Evolutionary conservation across 306 rosid genomes (phyloP).

Genomic region (Citrullus colocynthis): DNA sequence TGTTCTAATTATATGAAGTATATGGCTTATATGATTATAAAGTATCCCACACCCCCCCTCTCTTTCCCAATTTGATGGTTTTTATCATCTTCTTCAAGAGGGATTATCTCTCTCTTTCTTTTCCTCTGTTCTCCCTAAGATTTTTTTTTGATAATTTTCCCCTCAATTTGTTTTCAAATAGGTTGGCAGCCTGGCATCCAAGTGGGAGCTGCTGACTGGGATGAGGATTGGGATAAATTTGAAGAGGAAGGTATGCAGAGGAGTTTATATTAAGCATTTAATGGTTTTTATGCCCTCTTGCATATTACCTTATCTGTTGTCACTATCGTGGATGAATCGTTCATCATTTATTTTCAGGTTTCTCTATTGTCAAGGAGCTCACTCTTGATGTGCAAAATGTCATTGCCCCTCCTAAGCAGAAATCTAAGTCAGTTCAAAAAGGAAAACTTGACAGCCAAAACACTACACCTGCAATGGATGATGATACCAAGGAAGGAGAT

Average conservation of each 20-base stretch:
- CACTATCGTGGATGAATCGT: constrained; percentile 10
- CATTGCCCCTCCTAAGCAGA: constrained; percentile 62
- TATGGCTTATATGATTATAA: not conserved
- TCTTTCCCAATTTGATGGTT: not conserved
- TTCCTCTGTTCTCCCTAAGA: not conserved
- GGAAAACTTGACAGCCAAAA: constrained; percentile 39
- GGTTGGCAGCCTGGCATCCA: constrained; percentile 97
- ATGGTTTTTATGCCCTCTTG: not conserved
- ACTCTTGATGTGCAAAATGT: constrained; percentile 74
- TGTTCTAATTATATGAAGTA: not conserved
- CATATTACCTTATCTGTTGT: not conserved
- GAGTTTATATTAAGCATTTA: not conserved
- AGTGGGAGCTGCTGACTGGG: constrained; percentile 92
- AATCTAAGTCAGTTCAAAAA: constrained; percentile 20
- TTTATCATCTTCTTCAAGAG: not conserved
- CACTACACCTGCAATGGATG: constrained; percentile 26
- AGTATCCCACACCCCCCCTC: not conserved
- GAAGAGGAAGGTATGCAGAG: constrained; percentile 74
- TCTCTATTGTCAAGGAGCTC: constrained; percentile 72
- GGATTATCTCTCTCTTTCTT: not conserved
- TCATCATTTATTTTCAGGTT: constrained; percentile 42
- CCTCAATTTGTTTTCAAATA: not conserved
- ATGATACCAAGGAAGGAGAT: not conserved
- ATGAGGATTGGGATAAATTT: constrained; percentile 90
- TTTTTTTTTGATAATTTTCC: constrained; percentile 7